phyloP scores from a whole-genome alignment of 495 filamentous ascomycete genomes.

The Aspergillus sclerotioniger region DNA sequence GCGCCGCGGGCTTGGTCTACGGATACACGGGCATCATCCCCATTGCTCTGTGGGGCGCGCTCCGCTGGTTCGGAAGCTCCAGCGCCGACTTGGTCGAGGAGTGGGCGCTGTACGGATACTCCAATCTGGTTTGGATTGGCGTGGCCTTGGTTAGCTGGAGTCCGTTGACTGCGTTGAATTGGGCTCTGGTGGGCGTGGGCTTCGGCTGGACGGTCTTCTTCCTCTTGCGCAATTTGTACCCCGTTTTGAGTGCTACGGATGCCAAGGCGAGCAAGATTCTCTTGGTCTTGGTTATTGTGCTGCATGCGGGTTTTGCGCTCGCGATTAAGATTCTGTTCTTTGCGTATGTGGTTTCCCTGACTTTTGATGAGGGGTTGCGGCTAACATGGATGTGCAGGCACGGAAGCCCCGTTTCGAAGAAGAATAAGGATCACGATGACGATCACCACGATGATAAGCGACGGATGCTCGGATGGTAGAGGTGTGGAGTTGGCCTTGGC shows the following conservation, averaged over 20 bases:
- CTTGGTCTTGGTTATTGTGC: conserved; percentile 73
- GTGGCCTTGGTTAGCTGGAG: conserved; percentile 91
- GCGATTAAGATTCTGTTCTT: conserved; percentile 97
- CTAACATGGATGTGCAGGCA: conserved; percentile 41
- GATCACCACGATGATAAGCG: conserved; percentile 30
- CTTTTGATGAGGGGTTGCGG: not conserved
- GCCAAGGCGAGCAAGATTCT: conserved; percentile 85
- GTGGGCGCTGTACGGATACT: conserved; percentile 91
- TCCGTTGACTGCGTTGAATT: conserved; percentile 81
- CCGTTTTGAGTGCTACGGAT: conserved; percentile 89
- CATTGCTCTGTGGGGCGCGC: conserved; percentile 76
- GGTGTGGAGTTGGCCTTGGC: not conserved
- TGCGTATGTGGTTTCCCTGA: conserved; percentile 51
- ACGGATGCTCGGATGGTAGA: conserved; percentile 29
- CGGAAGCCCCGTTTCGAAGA: conserved; percentile 62
- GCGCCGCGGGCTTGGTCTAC: conserved; percentile 86
- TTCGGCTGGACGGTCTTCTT: conserved; percentile 86
- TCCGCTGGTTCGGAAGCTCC: conserved; percentile 92
- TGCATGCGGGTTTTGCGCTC: conserved; percentile 85
- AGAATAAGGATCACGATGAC: conserved; percentile 35
- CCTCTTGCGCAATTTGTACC: conserved; percentile 88
- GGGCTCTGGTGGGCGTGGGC: conserved; percentile 85
- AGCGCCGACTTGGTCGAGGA: conserved; percentile 80
- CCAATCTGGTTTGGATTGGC: conserved; percentile 93
- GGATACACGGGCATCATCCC: conserved; percentile 88